Evolutionary conservation across 805 yeast species (phyloP).

Genomic region (Metschnikowia henanensis): DNA sequence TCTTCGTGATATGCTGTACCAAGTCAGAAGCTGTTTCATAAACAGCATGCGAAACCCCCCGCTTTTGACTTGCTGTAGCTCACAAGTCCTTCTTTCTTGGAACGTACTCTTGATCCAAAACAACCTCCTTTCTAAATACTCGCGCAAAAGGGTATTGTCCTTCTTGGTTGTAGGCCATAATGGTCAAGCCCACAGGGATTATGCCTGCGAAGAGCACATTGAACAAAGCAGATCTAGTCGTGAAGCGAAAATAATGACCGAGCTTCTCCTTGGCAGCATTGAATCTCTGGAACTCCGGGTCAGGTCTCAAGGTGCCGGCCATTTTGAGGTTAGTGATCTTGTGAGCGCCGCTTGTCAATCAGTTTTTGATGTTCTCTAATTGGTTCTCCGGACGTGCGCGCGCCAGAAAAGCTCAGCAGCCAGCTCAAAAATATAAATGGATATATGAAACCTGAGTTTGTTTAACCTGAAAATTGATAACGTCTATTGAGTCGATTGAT

Average conservation of each 20-base stretch:
- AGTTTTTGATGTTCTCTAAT: slow-evolving; percentile 17
- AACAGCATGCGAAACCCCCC: slow-evolving; percentile 7
- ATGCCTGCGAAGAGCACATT: slow-evolving; percentile 38
- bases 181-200: slow-evolving; percentile 38
- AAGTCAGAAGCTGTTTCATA: not conserved
- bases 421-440: not conserved
- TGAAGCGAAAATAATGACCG: slow-evolving; percentile 45
- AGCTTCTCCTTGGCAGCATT: slow-evolving; percentile 41
- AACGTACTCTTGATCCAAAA: slow-evolving; percentile 38
- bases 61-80: not conserved
- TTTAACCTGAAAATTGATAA: too few species aligned
- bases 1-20: not conserved
- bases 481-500: too few species aligned
- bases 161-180: slow-evolving; percentile 37
- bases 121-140: slow-evolving; percentile 35
- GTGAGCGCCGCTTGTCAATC: not conserved
- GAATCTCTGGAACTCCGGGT: slow-evolving; percentile 41
- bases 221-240: slow-evolving; percentile 36
- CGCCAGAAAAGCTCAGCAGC: slow-evolving; percentile 7
- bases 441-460: too few species aligned
- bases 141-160: slow-evolving; percentile 36
- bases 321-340: slow-evolving; percentile 18
- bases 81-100: slow-evolving; percentile 47
- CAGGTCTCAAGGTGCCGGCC: slow-evolving; percentile 47
- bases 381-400: slow-evolving; percentile 19